Evolutionary conservation across 2,329 filamentous ascomycete species (phyloP).

Genomic region (Didymella keratinophila): DNA sequence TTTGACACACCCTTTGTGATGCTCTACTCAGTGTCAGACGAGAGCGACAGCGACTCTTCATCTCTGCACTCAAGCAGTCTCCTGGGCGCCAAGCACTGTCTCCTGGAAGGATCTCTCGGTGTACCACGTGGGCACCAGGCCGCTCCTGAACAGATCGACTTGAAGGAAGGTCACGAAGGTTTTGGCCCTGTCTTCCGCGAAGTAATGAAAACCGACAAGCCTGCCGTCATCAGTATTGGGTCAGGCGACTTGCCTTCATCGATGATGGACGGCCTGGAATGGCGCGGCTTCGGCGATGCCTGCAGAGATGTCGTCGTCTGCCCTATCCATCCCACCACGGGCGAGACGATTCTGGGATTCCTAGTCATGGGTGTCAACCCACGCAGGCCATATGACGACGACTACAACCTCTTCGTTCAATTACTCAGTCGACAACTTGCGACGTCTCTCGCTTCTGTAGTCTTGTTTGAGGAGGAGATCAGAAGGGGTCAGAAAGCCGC

Average conservation of each 20-base stretch:
- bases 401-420: constrained; percentile 80
- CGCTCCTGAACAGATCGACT: constrained; percentile 69
- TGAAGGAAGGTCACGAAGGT: constrained; percentile 73
- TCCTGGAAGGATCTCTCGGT: constrained; percentile 76
- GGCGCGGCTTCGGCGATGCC: constrained; percentile 74
- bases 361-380: constrained; percentile 82
- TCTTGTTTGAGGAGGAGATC: constrained; percentile 85
- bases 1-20: constrained; percentile 78
- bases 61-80: constrained; percentile 74
- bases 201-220: constrained; percentile 72
- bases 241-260: constrained; percentile 70
- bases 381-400: constrained; percentile 78
- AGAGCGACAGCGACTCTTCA: constrained; percentile 73
- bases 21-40: constrained; percentile 77
- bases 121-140: constrained; percentile 70
- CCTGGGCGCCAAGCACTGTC: constrained; percentile 67
- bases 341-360: constrained; percentile 77
- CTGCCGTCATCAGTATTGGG: constrained; percentile 72
- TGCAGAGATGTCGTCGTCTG: constrained; percentile 77
- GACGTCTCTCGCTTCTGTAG: constrained; percentile 81
- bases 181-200: constrained; percentile 80
- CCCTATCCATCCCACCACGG: constrained; percentile 79
- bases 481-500: constrained; percentile 76
- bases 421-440: constrained; percentile 77
- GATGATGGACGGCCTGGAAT: constrained; percentile 72